Evolutionary conservation across 768 basidiomycete genomes (phyloP), one percentile per base, ranked within the genome.

Genomic region (Ramaria sp.): DNA sequence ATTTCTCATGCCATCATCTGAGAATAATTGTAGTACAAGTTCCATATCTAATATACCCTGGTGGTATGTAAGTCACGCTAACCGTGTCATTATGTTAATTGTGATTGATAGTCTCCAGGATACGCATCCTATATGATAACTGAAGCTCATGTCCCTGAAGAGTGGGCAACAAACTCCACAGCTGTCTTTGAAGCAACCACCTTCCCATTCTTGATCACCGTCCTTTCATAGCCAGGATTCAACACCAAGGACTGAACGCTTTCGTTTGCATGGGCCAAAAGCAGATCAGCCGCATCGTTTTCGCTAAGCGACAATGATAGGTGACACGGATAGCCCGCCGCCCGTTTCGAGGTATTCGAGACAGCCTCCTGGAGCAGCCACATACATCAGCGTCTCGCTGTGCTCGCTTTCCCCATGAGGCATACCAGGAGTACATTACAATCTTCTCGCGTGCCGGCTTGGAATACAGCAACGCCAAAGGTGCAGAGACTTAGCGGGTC

Each of bases 401-500:
- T 45, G 52, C 41, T 22, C 52, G 42, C 24, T 52, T 27, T 47
- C 22, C 17, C 13, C 33, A 51, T 22, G 31, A 6, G 3, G 65
- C 77, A 42, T 61, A 83, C 83, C 58, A 78, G 61, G 31, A 84
- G 73, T 7, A 68, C 71, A 55, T 69, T 65, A 57, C 79, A 72
- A 53, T 76, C 79, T 13, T 63, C 61, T 19, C 71, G 70, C 15
- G 75, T 80, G 12, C 77, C 81, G 37, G 77, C 72, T 64, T 83
- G 83, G 63, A 83, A 84, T 31, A 83, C 60, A 2, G 75, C 78
- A 11, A 81, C 77, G 19, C 78, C 81, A 46, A 85, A 74, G 37
- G 78, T 73, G 51, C 80, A 78, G 53, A 85, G 67, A 5, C 74
- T 71, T n/a, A 86, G 68, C 9, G 83, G 82, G 69, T 83, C 83